Conservation (phyloP, 257 asterid genomes). For the Gynochthodes officinalis region DNA sequence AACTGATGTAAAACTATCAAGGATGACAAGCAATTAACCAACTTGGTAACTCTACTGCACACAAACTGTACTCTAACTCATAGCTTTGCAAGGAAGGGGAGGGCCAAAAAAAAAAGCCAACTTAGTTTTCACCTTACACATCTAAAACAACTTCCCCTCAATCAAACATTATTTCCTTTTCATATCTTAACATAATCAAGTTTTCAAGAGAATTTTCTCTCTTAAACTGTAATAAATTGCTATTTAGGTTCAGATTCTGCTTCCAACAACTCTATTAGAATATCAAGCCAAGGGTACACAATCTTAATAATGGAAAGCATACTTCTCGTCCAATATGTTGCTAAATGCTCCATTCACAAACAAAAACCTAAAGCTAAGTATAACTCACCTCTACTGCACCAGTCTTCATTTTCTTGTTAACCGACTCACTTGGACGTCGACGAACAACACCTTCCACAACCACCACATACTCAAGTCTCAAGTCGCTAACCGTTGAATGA, state of each 20-base stretch:
- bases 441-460: conserved; percentile 87
- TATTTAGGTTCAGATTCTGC: neutral
- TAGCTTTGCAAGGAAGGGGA: neutral
- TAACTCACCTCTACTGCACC: conserved; percentile 77
- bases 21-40: neutral
- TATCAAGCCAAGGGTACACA: neutral
- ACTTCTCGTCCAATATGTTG: no score
- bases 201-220: neutral
- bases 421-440: conserved; percentile 69
- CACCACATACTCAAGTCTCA: conserved; percentile 90
- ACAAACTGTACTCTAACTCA: neutral
- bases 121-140: neutral
- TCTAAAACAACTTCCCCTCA: neutral
- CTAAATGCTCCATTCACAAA: neutral
- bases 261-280: neutral
- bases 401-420: conserved; percentile 86
- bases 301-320: neutral
- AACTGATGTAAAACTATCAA: neutral
- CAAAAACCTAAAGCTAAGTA: neutral
- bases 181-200: neutral
- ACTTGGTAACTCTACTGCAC: neutral
- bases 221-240: neutral
- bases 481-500: conserved; percentile 67
- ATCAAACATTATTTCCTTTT: neutral
- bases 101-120: neutral